Evolutionary conservation across 2,329 filamentous ascomycete species (phyloP).

Genomic region (Sarocladium brachiariae): DNA sequence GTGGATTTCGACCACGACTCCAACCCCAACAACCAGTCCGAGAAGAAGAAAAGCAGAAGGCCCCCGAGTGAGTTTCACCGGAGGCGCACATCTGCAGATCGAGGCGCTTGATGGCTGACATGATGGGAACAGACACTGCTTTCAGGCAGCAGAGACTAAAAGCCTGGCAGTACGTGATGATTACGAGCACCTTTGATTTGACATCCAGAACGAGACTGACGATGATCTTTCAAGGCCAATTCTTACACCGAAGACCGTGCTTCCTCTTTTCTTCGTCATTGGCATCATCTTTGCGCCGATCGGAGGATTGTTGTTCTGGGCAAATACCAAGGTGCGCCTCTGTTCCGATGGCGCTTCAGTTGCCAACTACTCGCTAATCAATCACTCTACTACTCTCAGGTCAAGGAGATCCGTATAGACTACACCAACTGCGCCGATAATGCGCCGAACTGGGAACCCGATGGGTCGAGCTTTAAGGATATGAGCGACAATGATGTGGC

Average conservation of each 20-base stretch:
- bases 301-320: slow-evolving; percentile 78
- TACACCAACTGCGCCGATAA: slow-evolving; percentile 69
- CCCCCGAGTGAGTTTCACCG: slow-evolving; percentile 69
- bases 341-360: neutral
- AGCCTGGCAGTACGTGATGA: slow-evolving; percentile 91
- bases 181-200: slow-evolving; percentile 8
- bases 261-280: slow-evolving; percentile 85
- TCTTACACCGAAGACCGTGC: slow-evolving; percentile 86
- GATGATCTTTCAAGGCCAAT: slow-evolving; percentile 60
- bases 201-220: slow-evolving; percentile 27
- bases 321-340: slow-evolving; percentile 63
- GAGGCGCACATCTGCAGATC: neutral
- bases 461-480: slow-evolving; percentile 27
- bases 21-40: slow-evolving; percentile 44
- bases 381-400: slow-evolving; percentile 39
- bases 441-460: slow-evolving; percentile 35
- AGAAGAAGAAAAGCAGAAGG: slow-evolving; percentile 86
- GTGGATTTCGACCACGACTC: slow-evolving; percentile 46
- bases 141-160: slow-evolving; percentile 96
- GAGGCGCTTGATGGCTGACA: slow-evolving; percentile 14
- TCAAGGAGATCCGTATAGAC: slow-evolving; percentile 85
- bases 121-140: slow-evolving; percentile 66
- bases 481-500: slow-evolving; percentile 55
- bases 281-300: slow-evolving; percentile 92
- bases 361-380: neutral